Conservation (phyloP, 768 basidiomycete species). For the Mycena pura region DNA sequence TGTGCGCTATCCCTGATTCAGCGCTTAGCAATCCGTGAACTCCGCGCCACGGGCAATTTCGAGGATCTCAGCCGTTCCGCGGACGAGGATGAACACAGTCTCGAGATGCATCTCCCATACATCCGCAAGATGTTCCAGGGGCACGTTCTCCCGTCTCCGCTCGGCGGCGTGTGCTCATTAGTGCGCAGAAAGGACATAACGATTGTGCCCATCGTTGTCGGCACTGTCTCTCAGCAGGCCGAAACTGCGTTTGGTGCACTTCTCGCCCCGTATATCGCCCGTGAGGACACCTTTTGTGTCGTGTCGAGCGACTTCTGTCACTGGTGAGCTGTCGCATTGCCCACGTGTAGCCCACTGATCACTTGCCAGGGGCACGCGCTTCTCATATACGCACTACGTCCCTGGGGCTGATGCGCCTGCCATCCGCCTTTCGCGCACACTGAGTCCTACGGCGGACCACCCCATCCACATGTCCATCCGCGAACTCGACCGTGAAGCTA, state of each 20-base stretch:
- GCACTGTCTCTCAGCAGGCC: constrained; percentile 64
- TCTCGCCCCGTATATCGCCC: constrained; percentile 80
- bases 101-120: constrained; percentile 98
- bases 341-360: background rate
- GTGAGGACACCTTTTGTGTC: constrained; percentile 84
- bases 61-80: constrained; percentile 64
- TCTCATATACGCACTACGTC: constrained; percentile 89
- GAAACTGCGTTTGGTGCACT: constrained; percentile 73
- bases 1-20: background rate
- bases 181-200: constrained; percentile 67
- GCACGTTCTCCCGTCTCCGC: constrained; percentile 46
- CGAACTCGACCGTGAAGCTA: constrained; percentile 86
- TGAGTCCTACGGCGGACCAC: constrained; percentile 48
- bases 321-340: constrained; percentile 62
- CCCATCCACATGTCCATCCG: constrained; percentile 87
- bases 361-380: constrained; percentile 76
- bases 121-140: constrained; percentile 84
- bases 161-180: background rate
- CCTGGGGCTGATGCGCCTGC: constrained; percentile 60
- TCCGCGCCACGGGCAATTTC: constrained; percentile 73
- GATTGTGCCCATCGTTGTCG: constrained; percentile 92
- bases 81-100: constrained; percentile 95
- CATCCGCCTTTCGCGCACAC: constrained; percentile 55
- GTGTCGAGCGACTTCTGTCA: constrained; percentile 98
- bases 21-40: constrained; percentile 65